Evolutionary conservation across 2,329 filamentous ascomycete species (phyloP).

Genomic region (Cercospora sojina): DNA sequence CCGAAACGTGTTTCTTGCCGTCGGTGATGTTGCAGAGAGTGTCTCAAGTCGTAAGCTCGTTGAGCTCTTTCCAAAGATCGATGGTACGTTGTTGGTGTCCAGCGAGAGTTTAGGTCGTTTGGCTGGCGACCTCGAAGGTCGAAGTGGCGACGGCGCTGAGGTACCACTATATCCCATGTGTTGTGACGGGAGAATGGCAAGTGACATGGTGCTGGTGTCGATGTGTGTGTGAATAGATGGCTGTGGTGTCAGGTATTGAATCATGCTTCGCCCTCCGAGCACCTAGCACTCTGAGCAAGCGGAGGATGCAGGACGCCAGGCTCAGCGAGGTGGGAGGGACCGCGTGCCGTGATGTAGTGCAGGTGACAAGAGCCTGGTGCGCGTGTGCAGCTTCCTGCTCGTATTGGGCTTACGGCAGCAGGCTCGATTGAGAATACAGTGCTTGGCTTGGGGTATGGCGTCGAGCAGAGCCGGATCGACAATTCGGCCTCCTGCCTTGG

Average conservation of each 20-base stretch:
- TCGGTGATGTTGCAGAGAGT: constrained; percentile 59
- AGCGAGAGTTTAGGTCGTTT: constrained; percentile 60
- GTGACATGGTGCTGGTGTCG: constrained; percentile 44
- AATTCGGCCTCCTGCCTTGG: neutral
- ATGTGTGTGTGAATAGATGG: constrained; percentile 31
- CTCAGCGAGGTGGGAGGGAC: neutral
- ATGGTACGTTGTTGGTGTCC: constrained; percentile 52
- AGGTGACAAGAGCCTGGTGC: neutral
- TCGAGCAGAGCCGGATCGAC: constrained; percentile 3
- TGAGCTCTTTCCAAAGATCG: constrained; percentile 55
- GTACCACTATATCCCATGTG: constrained; percentile 33
- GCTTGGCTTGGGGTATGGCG: constrained; percentile 9
- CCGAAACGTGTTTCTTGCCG: constrained; percentile 60
- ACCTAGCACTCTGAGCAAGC: neutral
- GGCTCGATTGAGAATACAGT: constrained; percentile 3
- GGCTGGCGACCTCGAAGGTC: constrained; percentile 29
- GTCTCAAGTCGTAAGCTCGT: constrained; percentile 55
- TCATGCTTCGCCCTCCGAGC: constrained; percentile 31
- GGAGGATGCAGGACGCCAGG: neutral
- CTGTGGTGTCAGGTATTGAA: constrained; percentile 34
- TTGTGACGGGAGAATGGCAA: constrained; percentile 43
- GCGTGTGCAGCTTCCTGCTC: constrained; percentile 15
- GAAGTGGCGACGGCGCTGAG: constrained; percentile 22
- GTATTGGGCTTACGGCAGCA: constrained; percentile 8
- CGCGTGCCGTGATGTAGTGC: constrained; percentile 11